phyloP scores from a whole-genome alignment of 169 alveolate species.

The Toxoplasma gondii region DNA sequence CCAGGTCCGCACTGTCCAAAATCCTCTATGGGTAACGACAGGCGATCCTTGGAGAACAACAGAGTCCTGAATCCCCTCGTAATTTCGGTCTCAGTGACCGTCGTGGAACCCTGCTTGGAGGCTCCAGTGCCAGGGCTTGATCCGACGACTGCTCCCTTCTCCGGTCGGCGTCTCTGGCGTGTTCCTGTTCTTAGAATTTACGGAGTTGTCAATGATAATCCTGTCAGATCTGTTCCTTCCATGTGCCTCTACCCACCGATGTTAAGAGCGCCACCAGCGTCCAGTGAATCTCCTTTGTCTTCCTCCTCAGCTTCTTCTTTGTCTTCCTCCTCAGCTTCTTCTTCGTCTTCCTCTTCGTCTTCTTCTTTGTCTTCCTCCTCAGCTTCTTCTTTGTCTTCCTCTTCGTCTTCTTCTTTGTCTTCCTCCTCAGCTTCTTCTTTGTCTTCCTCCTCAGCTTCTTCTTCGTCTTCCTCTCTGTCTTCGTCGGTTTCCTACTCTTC shows the following conservation, averaged over 20 bases:
- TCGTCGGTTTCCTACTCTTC: too few species aligned
- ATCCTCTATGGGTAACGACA: too few species aligned
- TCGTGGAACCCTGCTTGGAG: slow-evolving; percentile 39
- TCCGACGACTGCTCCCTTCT: slow-evolving; percentile 50
- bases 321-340: too few species aligned
- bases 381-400: too few species aligned
- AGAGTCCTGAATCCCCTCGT: neutral
- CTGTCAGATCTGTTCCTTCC: neutral
- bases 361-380: too few species aligned
- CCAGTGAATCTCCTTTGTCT: neutral
- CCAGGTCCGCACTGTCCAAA: too few species aligned
- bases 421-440: too few species aligned
- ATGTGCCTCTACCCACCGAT: neutral
- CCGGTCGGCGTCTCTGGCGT: slow-evolving; percentile 56
- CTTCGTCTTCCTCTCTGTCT: too few species aligned
- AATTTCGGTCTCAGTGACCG: slow-evolving; percentile 57
- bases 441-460: too few species aligned
- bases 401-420: too few species aligned
- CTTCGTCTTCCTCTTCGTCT: too few species aligned
- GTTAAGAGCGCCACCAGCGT: neutral
- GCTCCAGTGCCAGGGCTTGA: slow-evolving; percentile 53
- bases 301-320: neutral
- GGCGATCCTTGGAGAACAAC: neutral
- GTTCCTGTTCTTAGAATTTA: slow-evolving; percentile 56
- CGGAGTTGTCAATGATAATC: slow-evolving; percentile 47